Evolutionary conservation across 208 protist species (phyloP).

Genomic region (Acanthamoeba sp.): DNA sequence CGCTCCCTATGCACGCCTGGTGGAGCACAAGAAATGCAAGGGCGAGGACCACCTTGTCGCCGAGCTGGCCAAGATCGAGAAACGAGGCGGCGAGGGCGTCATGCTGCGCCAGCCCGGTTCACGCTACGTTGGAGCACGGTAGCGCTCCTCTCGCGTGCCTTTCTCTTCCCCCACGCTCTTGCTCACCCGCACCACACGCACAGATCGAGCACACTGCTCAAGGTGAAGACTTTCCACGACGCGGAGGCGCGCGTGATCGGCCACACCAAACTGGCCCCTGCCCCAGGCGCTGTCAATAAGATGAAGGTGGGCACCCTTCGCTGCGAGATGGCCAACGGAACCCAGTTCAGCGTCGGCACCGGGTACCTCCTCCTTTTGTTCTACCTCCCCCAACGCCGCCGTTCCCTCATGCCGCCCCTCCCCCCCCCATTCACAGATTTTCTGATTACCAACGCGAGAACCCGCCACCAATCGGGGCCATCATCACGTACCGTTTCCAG

Average conservation of each 20-base stretch:
- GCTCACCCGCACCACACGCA: background rate
- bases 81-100: conserved; percentile 86
- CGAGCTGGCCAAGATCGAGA: conserved; percentile 78
- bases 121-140: conserved; percentile 76
- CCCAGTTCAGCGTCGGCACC: conserved; percentile 85
- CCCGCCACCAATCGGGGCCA: conserved; percentile 85
- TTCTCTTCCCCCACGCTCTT: background rate
- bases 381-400: too few relatives aligned
- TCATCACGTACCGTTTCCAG: conserved; percentile 88
- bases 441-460: conserved; percentile 80
- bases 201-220: conserved; percentile 36
- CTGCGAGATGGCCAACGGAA: conserved; percentile 84
- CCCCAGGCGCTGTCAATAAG: conserved; percentile 84
- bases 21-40: conserved; percentile 78
- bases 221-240: conserved; percentile 89
- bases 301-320: conserved; percentile 77
- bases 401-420: background rate
- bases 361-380: background rate
- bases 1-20: background rate
- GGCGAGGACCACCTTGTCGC: conserved; percentile 74
- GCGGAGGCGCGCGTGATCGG: conserved; percentile 85
- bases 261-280: conserved; percentile 80
- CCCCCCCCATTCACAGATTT: conserved; percentile 55
- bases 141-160: background rate
- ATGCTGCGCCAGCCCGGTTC: conserved; percentile 88